These are phyloP conservation scores for Sphaceloma murrayae DNA, from an alignment of 2,329 filamentous ascomycete species.

Conservation along the genomic window DNA sequence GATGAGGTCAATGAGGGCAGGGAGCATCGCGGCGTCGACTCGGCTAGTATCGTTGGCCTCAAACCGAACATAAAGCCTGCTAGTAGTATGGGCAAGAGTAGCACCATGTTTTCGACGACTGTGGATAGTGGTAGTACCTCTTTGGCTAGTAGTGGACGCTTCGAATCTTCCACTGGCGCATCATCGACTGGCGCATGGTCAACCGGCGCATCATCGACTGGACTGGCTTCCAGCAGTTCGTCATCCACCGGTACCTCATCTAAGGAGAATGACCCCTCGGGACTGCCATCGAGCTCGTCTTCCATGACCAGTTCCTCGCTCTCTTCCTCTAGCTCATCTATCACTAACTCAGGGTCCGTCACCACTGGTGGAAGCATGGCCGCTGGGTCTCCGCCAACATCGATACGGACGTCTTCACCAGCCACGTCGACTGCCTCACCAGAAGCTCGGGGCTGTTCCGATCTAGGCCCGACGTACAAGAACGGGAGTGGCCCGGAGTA, in stretches of 20 bases:
- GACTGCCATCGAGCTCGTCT: too few species aligned
- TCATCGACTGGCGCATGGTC: not conserved
- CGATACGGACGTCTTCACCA: not conserved
- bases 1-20: not conserved
- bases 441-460: not conserved
- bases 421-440: not conserved
- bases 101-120: slow-evolving; percentile 4
- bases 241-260: not conserved
- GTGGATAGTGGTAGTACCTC: not conserved
- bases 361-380: too few species aligned
- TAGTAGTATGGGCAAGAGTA: slow-evolving; percentile 1
- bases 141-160: not conserved
- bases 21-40: slow-evolving; percentile 5
- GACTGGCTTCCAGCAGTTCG: not conserved
- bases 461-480: not conserved
- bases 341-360: too few species aligned
- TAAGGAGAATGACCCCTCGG: too few species aligned
- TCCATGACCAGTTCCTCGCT: too few species aligned
- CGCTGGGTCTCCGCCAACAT: not conserved
- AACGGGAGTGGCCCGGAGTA: not conserved
- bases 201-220: not conserved
- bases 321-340: too few species aligned
- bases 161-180: not conserved
- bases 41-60: not conserved
- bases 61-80: slow-evolving; percentile 1